Conservation (phyloP, 768 basidiomycete species). For the Pulveroboletus sp. region DNA sequence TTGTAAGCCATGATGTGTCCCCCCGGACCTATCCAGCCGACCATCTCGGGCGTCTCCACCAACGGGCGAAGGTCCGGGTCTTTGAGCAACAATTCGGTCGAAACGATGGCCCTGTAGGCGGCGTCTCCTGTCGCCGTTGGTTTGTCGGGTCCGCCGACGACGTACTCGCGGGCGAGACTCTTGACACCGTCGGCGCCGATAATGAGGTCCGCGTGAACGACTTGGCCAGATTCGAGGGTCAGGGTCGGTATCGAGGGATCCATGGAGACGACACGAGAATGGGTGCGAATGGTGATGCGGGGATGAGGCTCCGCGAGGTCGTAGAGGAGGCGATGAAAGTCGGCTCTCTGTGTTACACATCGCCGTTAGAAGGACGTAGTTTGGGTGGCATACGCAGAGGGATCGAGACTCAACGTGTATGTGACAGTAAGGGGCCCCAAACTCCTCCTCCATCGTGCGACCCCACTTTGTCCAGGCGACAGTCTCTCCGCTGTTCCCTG, state of each 20-base stretch:
- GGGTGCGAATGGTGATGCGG: conserved; percentile 31
- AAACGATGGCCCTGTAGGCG: conserved; percentile 54
- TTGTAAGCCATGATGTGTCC: conserved; percentile 43
- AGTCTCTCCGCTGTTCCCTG: conserved; percentile 33
- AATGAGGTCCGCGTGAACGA: conserved; percentile 41
- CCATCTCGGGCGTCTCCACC: conserved; percentile 49
- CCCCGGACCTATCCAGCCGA: conserved; percentile 55
- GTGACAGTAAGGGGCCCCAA: conserved; percentile 32
- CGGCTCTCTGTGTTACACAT: conserved; percentile 34
- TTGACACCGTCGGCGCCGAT: conserved; percentile 53
- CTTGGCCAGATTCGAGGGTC: conserved; percentile 39
- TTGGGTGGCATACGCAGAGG: background rate
- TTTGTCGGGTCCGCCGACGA: conserved; percentile 44
- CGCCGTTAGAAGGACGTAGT: background rate
- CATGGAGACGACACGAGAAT: conserved; percentile 33
- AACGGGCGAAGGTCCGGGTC: conserved; percentile 50
- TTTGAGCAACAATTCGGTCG: conserved; percentile 38
- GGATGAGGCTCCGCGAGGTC: conserved; percentile 35
- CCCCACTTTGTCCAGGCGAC: conserved; percentile 36
- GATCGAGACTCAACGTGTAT: conserved; percentile 28
- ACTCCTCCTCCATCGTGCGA: conserved; percentile 26
- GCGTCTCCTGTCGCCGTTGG: conserved; percentile 57
- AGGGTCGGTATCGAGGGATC: conserved; percentile 32
- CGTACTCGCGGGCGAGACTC: conserved; percentile 43
- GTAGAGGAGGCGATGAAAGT: conserved; percentile 39